phyloP scores from a whole-genome alignment of 805 yeast genomes.

The Starmerella bombicola region DNA sequence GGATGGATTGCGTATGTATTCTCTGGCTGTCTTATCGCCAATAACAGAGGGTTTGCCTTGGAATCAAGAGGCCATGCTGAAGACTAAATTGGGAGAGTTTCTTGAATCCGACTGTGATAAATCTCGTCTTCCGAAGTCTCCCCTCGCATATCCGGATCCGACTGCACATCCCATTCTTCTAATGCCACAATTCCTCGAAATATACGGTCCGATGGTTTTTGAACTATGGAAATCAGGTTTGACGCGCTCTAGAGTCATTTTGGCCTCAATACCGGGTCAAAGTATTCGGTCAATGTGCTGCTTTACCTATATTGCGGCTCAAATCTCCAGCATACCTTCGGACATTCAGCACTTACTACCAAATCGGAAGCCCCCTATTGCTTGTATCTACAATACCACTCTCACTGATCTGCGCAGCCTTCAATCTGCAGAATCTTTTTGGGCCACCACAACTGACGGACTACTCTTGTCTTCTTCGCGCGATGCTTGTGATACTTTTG shows the following conservation, averaged over 20 bases:
- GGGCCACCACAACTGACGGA: slow-evolving; percentile 58
- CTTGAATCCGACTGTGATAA: slow-evolving; percentile 9
- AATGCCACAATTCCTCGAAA: slow-evolving; percentile 34
- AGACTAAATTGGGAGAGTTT: slow-evolving; percentile 14
- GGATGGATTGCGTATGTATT: slow-evolving; percentile 13
- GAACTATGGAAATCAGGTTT: slow-evolving; percentile 52
- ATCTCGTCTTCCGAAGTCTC: slow-evolving; percentile 3
- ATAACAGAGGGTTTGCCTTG: slow-evolving; percentile 13
- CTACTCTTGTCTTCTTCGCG: slow-evolving; percentile 34
- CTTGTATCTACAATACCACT: slow-evolving; percentile 44
- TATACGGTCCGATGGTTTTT: slow-evolving; percentile 54
- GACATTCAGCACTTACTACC: slow-evolving; percentile 34
- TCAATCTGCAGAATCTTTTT: slow-evolving; percentile 30
- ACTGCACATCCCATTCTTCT: slow-evolving; percentile 30
- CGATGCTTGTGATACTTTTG: slow-evolving; percentile 20
- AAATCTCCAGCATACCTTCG: slow-evolving; percentile 52
- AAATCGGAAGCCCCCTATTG: slow-evolving; percentile 16
- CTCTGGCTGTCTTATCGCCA: slow-evolving; percentile 21
- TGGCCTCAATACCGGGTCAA: slow-evolving; percentile 23
- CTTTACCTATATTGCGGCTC: slow-evolving; percentile 45
- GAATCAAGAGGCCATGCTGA: slow-evolving; percentile 19
- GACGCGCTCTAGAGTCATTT: slow-evolving; percentile 43
- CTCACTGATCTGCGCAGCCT: slow-evolving; percentile 42
- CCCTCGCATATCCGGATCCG: slow-evolving; percentile 10
- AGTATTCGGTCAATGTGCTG: slow-evolving; percentile 26